Percentiles rank a stretch among this genome's conserved stretches.
phyloP scores from a whole-genome alignment of 1,284 basidiomycete genomes.

The Tylopilus orsonianus region DNA sequence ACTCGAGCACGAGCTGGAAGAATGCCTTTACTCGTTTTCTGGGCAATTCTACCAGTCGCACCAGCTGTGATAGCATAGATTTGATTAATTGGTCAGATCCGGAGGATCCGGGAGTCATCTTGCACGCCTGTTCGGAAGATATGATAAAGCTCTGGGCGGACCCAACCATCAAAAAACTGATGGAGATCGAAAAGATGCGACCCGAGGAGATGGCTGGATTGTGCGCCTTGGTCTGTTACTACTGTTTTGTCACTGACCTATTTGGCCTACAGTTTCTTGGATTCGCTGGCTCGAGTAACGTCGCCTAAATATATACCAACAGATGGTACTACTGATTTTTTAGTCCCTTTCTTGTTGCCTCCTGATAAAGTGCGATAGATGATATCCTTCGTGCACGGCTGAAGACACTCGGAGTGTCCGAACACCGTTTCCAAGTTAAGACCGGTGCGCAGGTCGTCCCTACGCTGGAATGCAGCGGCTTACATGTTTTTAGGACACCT shows the following conservation, averaged over 20 bases:
- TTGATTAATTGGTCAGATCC: constrained; percentile 40
- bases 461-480: background rate
- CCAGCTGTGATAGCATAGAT: constrained; percentile 32
- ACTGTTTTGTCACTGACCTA: background rate
- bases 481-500: constrained; percentile 24
- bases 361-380: constrained; percentile 17
- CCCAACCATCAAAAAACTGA: constrained; percentile 30
- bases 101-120: constrained; percentile 38
- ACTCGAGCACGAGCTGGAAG: constrained; percentile 35
- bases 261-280: constrained; percentile 39
- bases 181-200: constrained; percentile 37
- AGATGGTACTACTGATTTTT: constrained; percentile 35
- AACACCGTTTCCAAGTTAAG: constrained; percentile 40
- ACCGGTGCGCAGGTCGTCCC: constrained; percentile 23
- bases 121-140: constrained; percentile 39
- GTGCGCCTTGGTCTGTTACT: constrained; percentile 23
- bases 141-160: constrained; percentile 40
- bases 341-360: background rate
- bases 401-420: constrained; percentile 43
- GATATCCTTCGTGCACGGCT: constrained; percentile 39
- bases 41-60: constrained; percentile 16
- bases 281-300: constrained; percentile 43
- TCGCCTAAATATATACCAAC: constrained; percentile 43
- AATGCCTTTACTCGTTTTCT: constrained; percentile 29
- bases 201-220: constrained; percentile 42